Conservation (phyloP, 495 filamentous ascomycete species). For the Ascodesmis nigricans region DNA sequence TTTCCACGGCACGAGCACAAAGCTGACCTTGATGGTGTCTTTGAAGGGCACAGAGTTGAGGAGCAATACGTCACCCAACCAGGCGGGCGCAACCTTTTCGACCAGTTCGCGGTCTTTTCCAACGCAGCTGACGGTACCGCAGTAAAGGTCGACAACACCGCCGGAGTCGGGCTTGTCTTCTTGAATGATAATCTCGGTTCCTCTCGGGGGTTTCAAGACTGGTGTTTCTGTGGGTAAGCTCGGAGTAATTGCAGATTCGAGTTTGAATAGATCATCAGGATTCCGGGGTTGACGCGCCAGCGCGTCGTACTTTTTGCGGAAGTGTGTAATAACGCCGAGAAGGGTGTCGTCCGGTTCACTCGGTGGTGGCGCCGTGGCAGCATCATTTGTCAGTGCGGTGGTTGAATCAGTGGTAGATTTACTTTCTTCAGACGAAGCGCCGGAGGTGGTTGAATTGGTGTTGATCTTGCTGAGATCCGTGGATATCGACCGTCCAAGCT, state of each 20-base stretch:
- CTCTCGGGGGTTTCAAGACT: constrained; percentile 50
- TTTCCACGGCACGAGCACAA: constrained; percentile 67
- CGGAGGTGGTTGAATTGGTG: too few relatives aligned
- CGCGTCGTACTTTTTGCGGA: constrained; percentile 58
- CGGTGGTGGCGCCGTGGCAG: too few relatives aligned
- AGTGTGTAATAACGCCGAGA: constrained; percentile 52
- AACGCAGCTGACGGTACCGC: constrained; percentile 59
- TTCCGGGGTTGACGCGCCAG: constrained; percentile 44
- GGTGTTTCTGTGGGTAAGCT: constrained; percentile 70
- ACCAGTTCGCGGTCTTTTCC: constrained; percentile 61
- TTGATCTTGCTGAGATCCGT: constrained; percentile 32
- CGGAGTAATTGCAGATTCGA: constrained; percentile 49
- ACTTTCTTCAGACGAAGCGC: too few relatives aligned
- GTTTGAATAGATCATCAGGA: constrained; percentile 31
- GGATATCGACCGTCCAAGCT: constrained; percentile 51
- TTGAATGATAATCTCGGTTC: constrained; percentile 77
- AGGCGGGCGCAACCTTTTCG: constrained; percentile 65
- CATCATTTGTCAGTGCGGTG: too few relatives aligned
- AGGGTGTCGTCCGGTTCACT: constrained; percentile 70
- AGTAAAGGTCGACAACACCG: constrained; percentile 75
- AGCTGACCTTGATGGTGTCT: constrained; percentile 84
- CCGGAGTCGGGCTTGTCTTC: constrained; percentile 75
- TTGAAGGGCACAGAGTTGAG: constrained; percentile 64
- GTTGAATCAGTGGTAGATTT: too few relatives aligned
- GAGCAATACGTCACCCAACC: constrained; percentile 79